These are phyloP conservation scores for Orbilia blumenaviensis DNA, from an alignment of 2,329 filamentous ascomycete species.

Conservation along the genomic window DNA sequence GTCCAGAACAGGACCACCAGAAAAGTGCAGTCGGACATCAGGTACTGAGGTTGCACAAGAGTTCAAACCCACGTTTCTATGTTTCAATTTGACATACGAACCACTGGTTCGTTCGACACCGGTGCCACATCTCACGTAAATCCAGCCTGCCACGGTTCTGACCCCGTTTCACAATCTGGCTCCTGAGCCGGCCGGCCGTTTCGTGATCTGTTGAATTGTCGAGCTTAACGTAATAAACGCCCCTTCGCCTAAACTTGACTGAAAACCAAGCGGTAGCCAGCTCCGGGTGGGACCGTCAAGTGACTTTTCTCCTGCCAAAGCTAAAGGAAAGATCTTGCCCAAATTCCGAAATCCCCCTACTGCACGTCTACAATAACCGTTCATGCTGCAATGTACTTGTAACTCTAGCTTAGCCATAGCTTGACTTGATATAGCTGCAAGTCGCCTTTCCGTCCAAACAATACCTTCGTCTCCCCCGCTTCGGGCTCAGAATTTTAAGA, in stretches of 20 bases:
- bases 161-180: conserved; percentile 3
- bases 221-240: not conserved
- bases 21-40: conserved; percentile 15
- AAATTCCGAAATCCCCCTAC: conserved; percentile 45
- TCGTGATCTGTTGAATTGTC: not conserved
- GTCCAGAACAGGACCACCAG: not conserved
- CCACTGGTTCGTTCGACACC: conserved; percentile 13
- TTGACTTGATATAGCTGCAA: conserved; percentile 47
- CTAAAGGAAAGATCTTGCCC: conserved; percentile 23
- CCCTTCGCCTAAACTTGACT: conserved; percentile 14
- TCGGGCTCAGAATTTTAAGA: conserved; percentile 34
- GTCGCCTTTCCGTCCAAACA: conserved; percentile 40
- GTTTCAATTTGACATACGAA: conserved; percentile 45
- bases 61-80: conserved; percentile 15
- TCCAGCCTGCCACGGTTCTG: conserved; percentile 9
- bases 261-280: not conserved
- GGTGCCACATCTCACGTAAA: conserved; percentile 6
- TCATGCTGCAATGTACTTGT: conserved; percentile 48
- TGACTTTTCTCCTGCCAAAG: conserved; percentile 1
- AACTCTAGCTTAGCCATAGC: conserved; percentile 28
- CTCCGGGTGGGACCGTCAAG: conserved; percentile 1
- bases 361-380: not conserved
- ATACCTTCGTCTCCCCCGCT: conserved; percentile 50
- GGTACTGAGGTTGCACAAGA: conserved; percentile 25
- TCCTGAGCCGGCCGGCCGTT: conserved; percentile 7